These are phyloP conservation scores for Coniosporium tulheliwenetii DNA, from an alignment of 2,329 filamentous ascomycete species.

Conservation along the genomic window DNA sequence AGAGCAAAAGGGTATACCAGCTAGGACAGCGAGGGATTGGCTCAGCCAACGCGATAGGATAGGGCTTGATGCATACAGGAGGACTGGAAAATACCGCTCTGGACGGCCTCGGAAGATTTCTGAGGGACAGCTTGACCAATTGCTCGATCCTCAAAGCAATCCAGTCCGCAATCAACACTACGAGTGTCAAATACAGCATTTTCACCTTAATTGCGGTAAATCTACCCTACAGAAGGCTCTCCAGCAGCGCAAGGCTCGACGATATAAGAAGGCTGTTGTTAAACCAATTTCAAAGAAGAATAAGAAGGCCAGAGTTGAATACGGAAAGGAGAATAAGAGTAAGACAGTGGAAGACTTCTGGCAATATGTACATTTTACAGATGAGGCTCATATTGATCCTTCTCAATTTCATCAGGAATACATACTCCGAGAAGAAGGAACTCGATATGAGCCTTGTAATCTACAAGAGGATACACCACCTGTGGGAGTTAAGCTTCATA, in stretches of 20 bases:
- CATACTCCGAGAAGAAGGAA: not conserved
- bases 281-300: no score
- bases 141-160: not conserved
- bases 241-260: no score
- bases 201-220: not conserved
- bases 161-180: not conserved
- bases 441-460: not conserved
- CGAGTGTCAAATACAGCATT: not conserved
- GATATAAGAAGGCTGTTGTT: no score
- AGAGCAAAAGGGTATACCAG: not conserved
- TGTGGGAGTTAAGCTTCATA: not conserved
- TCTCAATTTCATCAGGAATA: not conserved
- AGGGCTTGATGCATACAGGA: not conserved
- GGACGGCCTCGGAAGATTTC: not conserved
- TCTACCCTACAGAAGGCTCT: no score
- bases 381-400: not conserved
- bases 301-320: no score
- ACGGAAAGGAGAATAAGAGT: no score
- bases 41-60: not conserved
- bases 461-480: not conserved
- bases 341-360: no score
- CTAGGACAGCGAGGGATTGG: not conserved
- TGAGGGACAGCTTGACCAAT: not conserved
- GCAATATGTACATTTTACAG: not conserved
- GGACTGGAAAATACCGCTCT: not conserved